phyloP scores from a whole-genome alignment of 1,284 basidiomycete species.

The Ceratobasidium sp. region DNA sequence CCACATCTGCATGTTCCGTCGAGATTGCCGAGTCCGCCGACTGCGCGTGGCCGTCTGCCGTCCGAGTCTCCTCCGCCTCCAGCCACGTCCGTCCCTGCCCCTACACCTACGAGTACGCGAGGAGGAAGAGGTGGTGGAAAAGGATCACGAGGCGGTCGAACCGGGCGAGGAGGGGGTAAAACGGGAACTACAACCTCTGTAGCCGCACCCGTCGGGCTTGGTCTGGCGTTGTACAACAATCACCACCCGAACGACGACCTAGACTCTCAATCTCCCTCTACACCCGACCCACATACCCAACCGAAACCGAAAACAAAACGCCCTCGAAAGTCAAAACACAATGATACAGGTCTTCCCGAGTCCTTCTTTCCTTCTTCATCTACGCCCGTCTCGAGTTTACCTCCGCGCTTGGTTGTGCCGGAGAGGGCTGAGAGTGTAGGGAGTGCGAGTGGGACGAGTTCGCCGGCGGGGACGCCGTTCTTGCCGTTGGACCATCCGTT shows the following conservation, averaged over 20 bases:
- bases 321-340: constrained; percentile 21
- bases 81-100: neutral
- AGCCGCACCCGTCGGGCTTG: constrained; percentile 17
- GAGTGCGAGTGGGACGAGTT: constrained; percentile 24
- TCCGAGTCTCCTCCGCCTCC: constrained; percentile 2
- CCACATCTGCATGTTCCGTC: constrained; percentile 39
- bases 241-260: too few relatives aligned
- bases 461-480: constrained; percentile 35
- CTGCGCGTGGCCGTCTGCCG: neutral
- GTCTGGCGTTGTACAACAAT: constrained; percentile 20
- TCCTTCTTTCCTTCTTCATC: constrained; percentile 13
- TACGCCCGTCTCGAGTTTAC: constrained; percentile 8
- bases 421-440: constrained; percentile 19
- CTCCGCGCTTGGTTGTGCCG: neutral
- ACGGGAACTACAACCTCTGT: neutral
- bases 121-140: constrained; percentile 21
- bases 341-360: constrained; percentile 32
- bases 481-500: constrained; percentile 28
- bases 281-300: constrained; percentile 9
- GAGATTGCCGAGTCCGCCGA: constrained; percentile 21
- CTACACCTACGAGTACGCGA: neutral
- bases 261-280: neutral
- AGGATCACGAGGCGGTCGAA: constrained; percentile 32
- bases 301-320: constrained; percentile 39
- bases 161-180: constrained; percentile 18